Conservation (phyloP, 2,329 filamentous ascomycete genomes). For the Nemania sp. region DNA sequence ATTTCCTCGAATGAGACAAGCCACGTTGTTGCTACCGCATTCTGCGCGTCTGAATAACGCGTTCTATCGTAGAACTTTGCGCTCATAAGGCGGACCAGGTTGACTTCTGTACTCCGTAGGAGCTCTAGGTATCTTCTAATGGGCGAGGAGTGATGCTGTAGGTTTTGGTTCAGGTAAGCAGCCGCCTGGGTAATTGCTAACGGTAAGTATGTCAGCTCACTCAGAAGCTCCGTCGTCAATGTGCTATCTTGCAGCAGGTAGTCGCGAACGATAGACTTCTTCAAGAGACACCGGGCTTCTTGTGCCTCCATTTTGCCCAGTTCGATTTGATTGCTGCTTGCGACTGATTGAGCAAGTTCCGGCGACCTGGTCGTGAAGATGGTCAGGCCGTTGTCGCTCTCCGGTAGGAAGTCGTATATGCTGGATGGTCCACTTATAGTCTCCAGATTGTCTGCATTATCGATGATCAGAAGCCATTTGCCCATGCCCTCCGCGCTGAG, state of each 20-base stretch:
- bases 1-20: conserved; percentile 41
- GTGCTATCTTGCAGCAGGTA: conserved; percentile 30
- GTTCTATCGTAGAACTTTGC: conserved; percentile 41
- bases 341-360: conserved; percentile 38
- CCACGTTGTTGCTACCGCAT: conserved; percentile 45
- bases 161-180: conserved; percentile 41
- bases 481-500: too few species aligned
- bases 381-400: conserved; percentile 39
- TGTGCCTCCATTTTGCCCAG: conserved; percentile 32
- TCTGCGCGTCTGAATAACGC: conserved; percentile 39
- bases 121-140: conserved; percentile 42
- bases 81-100: conserved; percentile 41
- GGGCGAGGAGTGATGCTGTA: too few species aligned
- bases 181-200: conserved; percentile 48
- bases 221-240: conserved; percentile 33
- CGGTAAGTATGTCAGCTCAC: conserved; percentile 45
- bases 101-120: conserved; percentile 39
- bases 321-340: conserved; percentile 34
- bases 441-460: conserved; percentile 49
- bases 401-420: conserved; percentile 40
- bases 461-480: conserved; percentile 47
- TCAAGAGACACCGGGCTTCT: too few species aligned
- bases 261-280: too few species aligned
- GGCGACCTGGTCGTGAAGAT: conserved; percentile 46
- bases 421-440: conserved; percentile 18